Evolutionary conservation across 1,139 yeast species (phyloP).

Genomic region (Groenewaldozyma auringiensis): DNA sequence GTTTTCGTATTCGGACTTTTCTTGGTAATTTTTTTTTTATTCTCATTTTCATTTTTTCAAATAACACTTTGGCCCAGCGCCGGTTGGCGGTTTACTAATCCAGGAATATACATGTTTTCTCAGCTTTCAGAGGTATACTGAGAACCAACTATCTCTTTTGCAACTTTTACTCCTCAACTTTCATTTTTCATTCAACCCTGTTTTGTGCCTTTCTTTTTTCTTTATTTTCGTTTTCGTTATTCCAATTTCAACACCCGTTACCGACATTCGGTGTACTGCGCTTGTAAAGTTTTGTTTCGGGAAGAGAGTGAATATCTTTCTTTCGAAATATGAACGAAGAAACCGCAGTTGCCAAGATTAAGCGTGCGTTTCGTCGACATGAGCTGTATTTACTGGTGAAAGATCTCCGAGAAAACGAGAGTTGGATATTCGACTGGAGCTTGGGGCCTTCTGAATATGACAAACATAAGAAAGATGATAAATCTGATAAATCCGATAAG

Average conservation of each 20-base stretch:
- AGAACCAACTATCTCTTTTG: too few relatives aligned
- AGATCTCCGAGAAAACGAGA: conserved; percentile 11
- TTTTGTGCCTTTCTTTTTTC: not conserved
- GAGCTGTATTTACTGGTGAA: conserved; percentile 13
- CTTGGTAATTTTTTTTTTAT: not conserved
- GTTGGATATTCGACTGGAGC: conserved; percentile 17
- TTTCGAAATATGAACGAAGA: not conserved
- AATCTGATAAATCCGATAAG: not conserved
- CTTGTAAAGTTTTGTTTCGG: not conserved
- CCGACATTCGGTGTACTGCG: too few relatives aligned
- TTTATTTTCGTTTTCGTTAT: not conserved
- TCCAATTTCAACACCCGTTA: too few relatives aligned
- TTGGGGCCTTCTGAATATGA: not conserved
- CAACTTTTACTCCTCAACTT: too few relatives aligned
- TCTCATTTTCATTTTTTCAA: too few relatives aligned
- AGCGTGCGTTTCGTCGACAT: conserved; percentile 15
- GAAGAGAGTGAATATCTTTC: not conserved
- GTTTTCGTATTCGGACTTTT: not conserved
- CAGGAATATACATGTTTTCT: too few relatives aligned
- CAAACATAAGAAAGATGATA: not conserved
- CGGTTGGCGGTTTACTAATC: too few relatives aligned
- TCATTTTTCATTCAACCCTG: not conserved
- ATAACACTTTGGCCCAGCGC: too few relatives aligned
- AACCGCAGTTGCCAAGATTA: conserved; percentile 10
- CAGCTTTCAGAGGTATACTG: too few relatives aligned